phyloP scores from a whole-genome alignment of 2,329 filamentous ascomycete species.

The Samsoniella hepiali region DNA sequence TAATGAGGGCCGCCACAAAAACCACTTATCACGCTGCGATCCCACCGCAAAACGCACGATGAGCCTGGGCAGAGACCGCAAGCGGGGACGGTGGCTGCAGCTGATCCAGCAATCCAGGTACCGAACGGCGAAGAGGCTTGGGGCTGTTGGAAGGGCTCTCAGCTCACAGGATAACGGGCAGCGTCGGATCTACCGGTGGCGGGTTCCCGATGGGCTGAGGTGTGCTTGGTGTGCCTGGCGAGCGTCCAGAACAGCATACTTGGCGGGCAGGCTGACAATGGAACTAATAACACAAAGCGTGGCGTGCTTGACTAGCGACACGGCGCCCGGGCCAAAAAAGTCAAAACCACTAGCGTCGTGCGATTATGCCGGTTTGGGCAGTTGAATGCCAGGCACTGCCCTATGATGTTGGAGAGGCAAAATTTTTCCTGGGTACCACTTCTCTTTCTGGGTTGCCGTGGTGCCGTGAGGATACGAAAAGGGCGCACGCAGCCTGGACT shows the following conservation, averaged over 20 bases:
- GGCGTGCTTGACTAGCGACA: neutral
- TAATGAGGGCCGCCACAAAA: constrained; percentile 7
- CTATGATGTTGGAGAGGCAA: neutral
- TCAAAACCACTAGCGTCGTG: constrained; percentile 4
- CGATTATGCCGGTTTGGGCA: constrained; percentile 6
- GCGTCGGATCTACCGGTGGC: constrained; percentile 5
- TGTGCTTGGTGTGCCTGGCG: neutral
- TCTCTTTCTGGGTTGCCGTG: constrained; percentile 2
- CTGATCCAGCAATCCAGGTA: neutral
- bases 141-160: neutral
- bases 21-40: neutral
- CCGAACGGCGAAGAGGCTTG: constrained; percentile 1
- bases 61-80: neutral
- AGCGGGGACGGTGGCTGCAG: constrained; percentile 1
- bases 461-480: neutral
- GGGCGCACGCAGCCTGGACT: neutral
- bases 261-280: neutral
- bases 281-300: neutral
- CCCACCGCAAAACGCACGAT: constrained; percentile 9
- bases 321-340: neutral
- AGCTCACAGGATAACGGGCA: constrained; percentile 1
- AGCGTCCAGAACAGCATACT: neutral
- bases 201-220: constrained; percentile 8
- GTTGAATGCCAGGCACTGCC: neutral
- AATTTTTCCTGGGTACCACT: constrained; percentile 8